A percentile compares a stretch with the other conserved stretches of the same genome.
Evolutionary conservation across 345 rosid species (phyloP).

Genomic region (Pistacia integerrima): DNA sequence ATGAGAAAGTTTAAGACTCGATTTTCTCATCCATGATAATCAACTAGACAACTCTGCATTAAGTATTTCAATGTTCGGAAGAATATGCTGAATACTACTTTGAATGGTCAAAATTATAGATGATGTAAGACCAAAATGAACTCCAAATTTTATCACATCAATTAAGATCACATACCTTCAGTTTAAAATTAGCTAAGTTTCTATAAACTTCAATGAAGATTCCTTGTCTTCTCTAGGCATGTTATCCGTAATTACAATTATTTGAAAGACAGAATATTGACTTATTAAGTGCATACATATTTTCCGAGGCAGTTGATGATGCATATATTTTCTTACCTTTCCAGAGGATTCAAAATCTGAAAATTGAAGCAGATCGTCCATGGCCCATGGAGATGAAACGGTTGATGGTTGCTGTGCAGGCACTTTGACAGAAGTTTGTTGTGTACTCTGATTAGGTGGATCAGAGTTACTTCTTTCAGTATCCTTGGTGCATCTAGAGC

Average conservation of each 20-base stretch:
- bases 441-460: constrained; percentile 63
- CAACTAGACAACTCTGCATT: not conserved
- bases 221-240: not conserved
- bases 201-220: not conserved
- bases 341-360: constrained; percentile 63
- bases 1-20: not conserved
- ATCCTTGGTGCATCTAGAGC: constrained; percentile 56
- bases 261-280: no score
- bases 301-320: no score
- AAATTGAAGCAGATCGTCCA: constrained; percentile 75
- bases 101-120: no score
- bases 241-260: not conserved
- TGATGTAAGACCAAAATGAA: no score
- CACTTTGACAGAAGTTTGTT: constrained; percentile 39
- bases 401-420: constrained; percentile 47
- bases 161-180: not conserved
- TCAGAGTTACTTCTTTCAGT: constrained; percentile 45
- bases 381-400: constrained; percentile 62
- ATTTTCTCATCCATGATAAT: not conserved
- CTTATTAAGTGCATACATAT: no score
- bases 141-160: no score
- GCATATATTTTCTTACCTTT: constrained; percentile 51
- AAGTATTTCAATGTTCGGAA: not conserved
- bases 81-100: not conserved
- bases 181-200: not conserved